Evolutionary conservation across 2,329 filamentous ascomycete genomes (phyloP).

Genomic region (Microcyclosporella mali): DNA sequence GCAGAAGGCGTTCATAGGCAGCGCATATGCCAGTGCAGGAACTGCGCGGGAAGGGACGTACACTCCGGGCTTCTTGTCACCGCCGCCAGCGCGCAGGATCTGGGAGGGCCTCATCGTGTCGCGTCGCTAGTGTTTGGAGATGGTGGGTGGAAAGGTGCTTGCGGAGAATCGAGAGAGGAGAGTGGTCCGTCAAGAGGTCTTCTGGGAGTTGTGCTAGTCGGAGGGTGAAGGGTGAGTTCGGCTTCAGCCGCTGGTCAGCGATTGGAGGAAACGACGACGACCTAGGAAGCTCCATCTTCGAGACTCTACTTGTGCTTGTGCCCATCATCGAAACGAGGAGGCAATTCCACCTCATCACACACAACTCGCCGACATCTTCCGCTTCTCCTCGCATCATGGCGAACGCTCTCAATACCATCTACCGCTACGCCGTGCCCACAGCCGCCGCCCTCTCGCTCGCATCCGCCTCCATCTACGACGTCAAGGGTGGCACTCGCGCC

Average conservation of each 20-base stretch:
- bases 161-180: background rate
- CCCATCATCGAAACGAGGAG: background rate
- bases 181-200: slow-evolving; percentile 2
- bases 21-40: background rate
- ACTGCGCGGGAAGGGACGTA: slow-evolving; percentile 24
- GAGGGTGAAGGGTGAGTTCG: background rate
- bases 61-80: slow-evolving; percentile 38
- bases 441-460: slow-evolving; percentile 61
- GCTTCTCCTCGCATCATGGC: slow-evolving; percentile 25
- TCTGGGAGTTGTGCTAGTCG: background rate
- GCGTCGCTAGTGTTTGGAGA: slow-evolving; percentile 2
- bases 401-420: slow-evolving; percentile 55
- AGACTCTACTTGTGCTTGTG: slow-evolving; percentile 1
- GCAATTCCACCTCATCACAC: background rate
- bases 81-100: slow-evolving; percentile 32
- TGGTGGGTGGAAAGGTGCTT: slow-evolving; percentile 1
- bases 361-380: background rate
- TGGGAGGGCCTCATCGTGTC: slow-evolving; percentile 34
- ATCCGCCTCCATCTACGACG: slow-evolving; percentile 88
- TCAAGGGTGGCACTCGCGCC: slow-evolving; percentile 86
- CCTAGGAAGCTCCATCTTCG: background rate
- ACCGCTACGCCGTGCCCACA: slow-evolving; percentile 66
- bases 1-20: background rate
- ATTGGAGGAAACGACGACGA: background rate
- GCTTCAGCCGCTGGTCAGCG: background rate